These are phyloP conservation scores for Salix exigua DNA, from an alignment of 345 rosid species.

Conservation along the genomic window DNA sequence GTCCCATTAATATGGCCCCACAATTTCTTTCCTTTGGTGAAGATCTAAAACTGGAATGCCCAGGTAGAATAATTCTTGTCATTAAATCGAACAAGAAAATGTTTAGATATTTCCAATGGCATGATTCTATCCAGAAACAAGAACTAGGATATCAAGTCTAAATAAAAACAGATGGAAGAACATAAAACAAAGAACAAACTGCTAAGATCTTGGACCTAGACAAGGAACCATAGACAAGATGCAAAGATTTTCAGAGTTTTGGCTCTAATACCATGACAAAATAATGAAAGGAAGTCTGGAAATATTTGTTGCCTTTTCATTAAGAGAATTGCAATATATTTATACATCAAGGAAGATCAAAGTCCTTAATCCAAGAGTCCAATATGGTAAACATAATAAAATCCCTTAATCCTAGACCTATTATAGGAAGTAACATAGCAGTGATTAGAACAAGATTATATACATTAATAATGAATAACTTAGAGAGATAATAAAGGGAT, in stretches of 20 bases:
- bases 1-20: too few species aligned
- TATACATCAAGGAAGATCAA: background rate
- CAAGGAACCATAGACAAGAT: background rate
- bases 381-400: background rate
- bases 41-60: too few species aligned
- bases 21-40: too few species aligned
- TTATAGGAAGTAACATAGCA: background rate
- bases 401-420: background rate
- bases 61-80: too few species aligned
- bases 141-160: too few species aligned
- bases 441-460: too few species aligned
- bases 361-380: background rate
- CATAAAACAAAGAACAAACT: background rate
- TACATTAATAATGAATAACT: too few species aligned
- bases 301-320: background rate
- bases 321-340: background rate
- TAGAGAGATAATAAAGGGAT: too few species aligned
- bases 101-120: too few species aligned
- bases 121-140: too few species aligned
- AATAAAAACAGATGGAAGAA: background rate
- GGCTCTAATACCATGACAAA: background rate
- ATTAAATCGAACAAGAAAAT: too few species aligned
- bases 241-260: background rate
- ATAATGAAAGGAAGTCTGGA: too few species aligned
- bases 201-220: background rate